Evolutionary conservation across 163 green algal species (phyloP).

Genomic region (Scenedesmus sp.): DNA sequence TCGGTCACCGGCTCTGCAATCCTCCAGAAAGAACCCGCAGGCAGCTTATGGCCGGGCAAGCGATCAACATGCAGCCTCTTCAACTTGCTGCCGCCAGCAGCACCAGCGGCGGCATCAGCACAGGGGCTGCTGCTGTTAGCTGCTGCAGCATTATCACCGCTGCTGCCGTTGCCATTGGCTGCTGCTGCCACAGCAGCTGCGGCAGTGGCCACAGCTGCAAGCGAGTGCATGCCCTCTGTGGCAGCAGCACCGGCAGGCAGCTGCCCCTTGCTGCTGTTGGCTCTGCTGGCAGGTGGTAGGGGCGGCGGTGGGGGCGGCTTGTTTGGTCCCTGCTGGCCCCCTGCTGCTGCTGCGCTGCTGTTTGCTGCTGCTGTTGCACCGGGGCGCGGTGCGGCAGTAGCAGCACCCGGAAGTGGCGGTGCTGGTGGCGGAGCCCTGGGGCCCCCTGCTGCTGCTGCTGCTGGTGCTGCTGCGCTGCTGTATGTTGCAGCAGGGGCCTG

Average conservation of each 20-base stretch:
- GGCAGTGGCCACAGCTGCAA: conserved; percentile 12
- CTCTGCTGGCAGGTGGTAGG: background rate
- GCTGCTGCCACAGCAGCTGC: background rate
- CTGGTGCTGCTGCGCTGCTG: background rate
- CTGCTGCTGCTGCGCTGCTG: background rate
- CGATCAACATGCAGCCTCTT: conserved; percentile 50
- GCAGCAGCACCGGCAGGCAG: background rate
- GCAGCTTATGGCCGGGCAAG: conserved; percentile 8
- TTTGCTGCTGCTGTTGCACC: conserved; percentile 12
- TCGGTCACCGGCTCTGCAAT: conserved; percentile 8
- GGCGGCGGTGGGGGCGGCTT: background rate
- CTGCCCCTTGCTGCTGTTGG: background rate
- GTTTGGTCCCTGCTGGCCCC: background rate
- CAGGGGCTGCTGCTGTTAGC: background rate
- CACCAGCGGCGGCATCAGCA: background rate
- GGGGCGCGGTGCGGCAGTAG: too few species aligned
- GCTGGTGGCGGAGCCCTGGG: background rate
- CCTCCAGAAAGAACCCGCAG: conserved; percentile 39
- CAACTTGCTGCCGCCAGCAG: background rate
- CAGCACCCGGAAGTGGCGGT: background rate
- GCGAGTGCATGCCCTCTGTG: background rate
- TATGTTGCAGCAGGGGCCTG: too few species aligned
- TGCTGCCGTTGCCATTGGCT: background rate
- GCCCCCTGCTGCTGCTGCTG: background rate
- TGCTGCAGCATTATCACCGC: background rate